These are phyloP conservation scores for Anaeramoeba flamelloides DNA, from an alignment of 78 protist species.

Conservation along the genomic window DNA sequence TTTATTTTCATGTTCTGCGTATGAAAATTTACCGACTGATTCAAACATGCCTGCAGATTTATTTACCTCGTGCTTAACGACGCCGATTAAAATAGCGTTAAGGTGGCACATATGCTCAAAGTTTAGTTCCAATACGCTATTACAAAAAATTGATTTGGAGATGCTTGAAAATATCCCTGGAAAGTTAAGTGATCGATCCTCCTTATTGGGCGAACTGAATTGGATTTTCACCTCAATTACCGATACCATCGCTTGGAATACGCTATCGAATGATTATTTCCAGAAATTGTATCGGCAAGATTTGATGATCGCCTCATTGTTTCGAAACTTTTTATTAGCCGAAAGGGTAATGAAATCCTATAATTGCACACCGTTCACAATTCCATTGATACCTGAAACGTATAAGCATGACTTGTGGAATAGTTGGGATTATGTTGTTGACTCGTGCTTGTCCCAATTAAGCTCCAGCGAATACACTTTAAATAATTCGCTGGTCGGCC, in stretches of 20 bases:
- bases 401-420: background rate
- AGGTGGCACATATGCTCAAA: background rate
- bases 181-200: background rate
- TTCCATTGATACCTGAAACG: background rate
- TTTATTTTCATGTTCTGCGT: background rate
- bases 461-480: too few species aligned
- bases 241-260: background rate
- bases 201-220: background rate
- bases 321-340: background rate
- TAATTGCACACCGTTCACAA: background rate
- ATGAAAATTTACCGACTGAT: background rate
- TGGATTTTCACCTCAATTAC: background rate
- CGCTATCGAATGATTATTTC: background rate
- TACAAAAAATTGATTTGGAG: background rate
- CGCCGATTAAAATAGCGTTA: background rate
- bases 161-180: background rate
- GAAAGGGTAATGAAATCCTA: background rate
- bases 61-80: background rate
- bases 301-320: background rate
- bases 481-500: too few species aligned
- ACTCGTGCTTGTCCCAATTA: background rate
- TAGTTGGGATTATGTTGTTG: background rate
- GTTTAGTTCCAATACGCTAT: background rate
- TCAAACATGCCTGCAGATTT: background rate
- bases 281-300: background rate